These are phyloP conservation scores for Platanus orientalis DNA, from an alignment of 164 flowering plant genomes.

Conservation along the genomic window DNA sequence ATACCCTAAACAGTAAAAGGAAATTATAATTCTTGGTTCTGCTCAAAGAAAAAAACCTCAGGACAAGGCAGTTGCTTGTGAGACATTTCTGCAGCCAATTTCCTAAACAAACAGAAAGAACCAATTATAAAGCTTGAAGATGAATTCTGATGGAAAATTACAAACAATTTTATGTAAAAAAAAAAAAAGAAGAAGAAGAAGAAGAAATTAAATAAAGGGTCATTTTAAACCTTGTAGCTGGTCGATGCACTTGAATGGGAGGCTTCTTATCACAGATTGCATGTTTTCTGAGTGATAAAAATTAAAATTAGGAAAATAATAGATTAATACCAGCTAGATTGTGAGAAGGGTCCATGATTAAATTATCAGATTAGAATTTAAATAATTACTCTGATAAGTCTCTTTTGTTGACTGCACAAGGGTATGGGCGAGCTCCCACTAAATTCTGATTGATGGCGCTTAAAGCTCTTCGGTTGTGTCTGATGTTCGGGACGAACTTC, in stretches of 20 bases:
- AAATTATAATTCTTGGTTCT: not conserved
- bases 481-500: slow-evolving; percentile 30
- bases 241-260: slow-evolving; percentile 49
- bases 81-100: slow-evolving; percentile 68
- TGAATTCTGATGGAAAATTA: not conserved
- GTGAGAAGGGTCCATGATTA: not conserved
- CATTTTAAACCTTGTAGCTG: slow-evolving; percentile 62
- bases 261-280: slow-evolving; percentile 37
- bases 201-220: no score
- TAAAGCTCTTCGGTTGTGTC: slow-evolving; percentile 65
- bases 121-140: not conserved
- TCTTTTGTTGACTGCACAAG: slow-evolving; percentile 53
- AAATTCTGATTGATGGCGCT: slow-evolving; percentile 52
- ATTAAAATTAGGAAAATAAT: not conserved
- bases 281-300: slow-evolving; percentile 31
- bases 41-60: slow-evolving; percentile 24
- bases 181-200: no score
- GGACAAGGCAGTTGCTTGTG: slow-evolving; percentile 26
- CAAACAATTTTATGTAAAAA: not conserved
- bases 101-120: slow-evolving; percentile 36
- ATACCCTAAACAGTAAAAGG: not conserved
- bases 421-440: slow-evolving; percentile 50
- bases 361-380: slow-evolving; percentile 6
- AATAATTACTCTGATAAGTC: slow-evolving; percentile 41
- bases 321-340: not conserved